Evolutionary conservation across 129 eudicot genomes (phyloP), one percentile per base, ranked within the genome.

Genomic region (Helichrysum umbraculigerum): DNA sequence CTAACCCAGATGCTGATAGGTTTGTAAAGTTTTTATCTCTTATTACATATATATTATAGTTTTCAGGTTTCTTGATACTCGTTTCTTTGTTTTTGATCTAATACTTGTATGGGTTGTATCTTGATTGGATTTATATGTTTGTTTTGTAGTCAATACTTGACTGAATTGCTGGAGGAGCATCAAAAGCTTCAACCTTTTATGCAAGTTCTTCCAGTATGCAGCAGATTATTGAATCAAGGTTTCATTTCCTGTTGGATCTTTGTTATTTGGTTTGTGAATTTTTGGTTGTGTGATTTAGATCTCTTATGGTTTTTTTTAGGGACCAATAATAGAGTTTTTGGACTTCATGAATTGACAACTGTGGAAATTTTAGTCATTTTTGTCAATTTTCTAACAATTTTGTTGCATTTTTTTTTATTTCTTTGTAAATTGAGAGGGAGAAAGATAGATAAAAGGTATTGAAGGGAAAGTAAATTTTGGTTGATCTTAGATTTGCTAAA

Each of bases 141-240:
- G 42, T 15, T 78, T 84, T 25, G 83, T 72, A 91, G 89, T 82
- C 98, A 90, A 83, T 93, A 93, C 85, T 80, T 93, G 83, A 70
- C 96, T 17, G 98, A 93, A 83, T 82, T 93, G 30, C 84, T 93
- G 89, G 91, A 87, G 60, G 98, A 93, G 85, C 98, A 93, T 82
- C 97, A 93, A 67, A 93, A 93, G 92, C 84, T 93, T 71, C 95
- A 80, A 70, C 83, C 83, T 42, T 80, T 80, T 80, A 80, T 80
- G 83, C 83, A 80, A 74, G 83, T 74, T 80, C 83, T 80, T 67
- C 83, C 83, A 0, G 73, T 80, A 80, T 80, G 83, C 52, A 73
- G 79, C 70, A 80, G 83, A 68, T 70, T 80, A 29, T 67, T 80
- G 74, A 80, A 80, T 80, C 83, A 80, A 80, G 98, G 98, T 93